Percentiles rank a stretch among this genome's conserved stretches.
Conservation (phyloP, 1,284 basidiomycete genomes). For the Ustilago hordei region DNA sequence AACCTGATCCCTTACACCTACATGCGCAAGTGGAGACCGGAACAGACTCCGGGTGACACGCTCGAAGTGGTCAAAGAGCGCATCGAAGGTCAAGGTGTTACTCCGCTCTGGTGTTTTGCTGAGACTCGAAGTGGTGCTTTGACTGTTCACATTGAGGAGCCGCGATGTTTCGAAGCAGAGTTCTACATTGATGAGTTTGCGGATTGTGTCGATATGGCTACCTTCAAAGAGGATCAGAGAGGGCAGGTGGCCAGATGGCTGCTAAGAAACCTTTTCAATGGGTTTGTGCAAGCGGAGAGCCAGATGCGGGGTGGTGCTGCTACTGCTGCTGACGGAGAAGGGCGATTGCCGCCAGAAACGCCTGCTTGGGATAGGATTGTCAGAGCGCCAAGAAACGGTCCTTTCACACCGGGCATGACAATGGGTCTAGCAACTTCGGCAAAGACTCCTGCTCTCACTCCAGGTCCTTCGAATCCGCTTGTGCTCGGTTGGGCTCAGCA, state of each 20-base stretch:
- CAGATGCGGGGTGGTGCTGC: constrained; percentile 34
- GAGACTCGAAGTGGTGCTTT: constrained; percentile 91
- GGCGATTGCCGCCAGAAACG: constrained; percentile 26
- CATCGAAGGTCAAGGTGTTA: constrained; percentile 91
- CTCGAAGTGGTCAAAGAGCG: constrained; percentile 86
- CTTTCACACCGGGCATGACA: constrained; percentile 69
- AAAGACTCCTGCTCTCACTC: constrained; percentile 53
- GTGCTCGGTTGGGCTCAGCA: constrained; percentile 31
- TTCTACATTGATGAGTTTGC: constrained; percentile 88
- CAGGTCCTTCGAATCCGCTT: constrained; percentile 27
- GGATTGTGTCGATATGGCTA: constrained; percentile 26
- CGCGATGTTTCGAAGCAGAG: constrained; percentile 88
- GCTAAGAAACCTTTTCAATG: constrained; percentile 66
- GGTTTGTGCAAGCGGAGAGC: constrained; percentile 60
- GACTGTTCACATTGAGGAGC: constrained; percentile 86
- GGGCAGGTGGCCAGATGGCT: constrained; percentile 64
- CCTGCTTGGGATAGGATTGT: constrained; percentile 46
- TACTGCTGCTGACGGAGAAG: neutral
- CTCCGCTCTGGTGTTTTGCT: constrained; percentile 85
- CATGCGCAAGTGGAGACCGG: constrained; percentile 48
- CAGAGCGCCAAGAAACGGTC: constrained; percentile 25
- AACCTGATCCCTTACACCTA: constrained; percentile 29
- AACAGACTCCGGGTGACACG: constrained; percentile 74
- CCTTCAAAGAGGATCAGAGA: constrained; percentile 78
- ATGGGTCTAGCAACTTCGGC: constrained; percentile 56